Evolutionary conservation across 495 filamentous ascomycete genomes (phyloP).

Genomic region (Aspergillus taichungensis): DNA sequence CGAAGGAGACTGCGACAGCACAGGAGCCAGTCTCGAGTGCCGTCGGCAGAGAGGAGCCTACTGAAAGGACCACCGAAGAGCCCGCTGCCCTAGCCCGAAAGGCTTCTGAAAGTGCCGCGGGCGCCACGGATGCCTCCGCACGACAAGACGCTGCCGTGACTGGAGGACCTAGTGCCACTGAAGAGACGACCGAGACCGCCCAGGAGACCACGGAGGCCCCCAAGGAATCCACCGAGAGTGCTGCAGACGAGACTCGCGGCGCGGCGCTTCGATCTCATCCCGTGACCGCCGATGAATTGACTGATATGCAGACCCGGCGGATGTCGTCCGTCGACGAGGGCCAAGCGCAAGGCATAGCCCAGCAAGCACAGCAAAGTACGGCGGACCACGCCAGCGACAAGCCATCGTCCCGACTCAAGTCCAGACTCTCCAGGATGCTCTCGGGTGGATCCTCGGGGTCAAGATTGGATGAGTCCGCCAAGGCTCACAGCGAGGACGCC

Average conservation of each 20-base stretch:
- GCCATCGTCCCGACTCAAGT: conserved; percentile 10
- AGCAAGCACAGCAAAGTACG: conserved; percentile 2
- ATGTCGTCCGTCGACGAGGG: conserved; percentile 5
- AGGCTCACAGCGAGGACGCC: too few relatives aligned
- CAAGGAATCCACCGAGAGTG: conserved; percentile 1
- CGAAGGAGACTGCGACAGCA: not conserved
- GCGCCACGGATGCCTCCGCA: not conserved
- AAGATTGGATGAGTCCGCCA: too few relatives aligned
- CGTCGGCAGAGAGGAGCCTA: not conserved
- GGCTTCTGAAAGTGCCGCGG: conserved; percentile 1
- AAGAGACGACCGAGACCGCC: not conserved
- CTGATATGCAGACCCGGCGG: conserved; percentile 9
- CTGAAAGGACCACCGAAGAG: not conserved
- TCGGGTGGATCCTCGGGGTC: conserved; percentile 1
- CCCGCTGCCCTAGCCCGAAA: not conserved
- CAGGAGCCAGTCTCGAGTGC: not conserved
- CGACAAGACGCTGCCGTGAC: not conserved
- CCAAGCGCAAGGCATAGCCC: conserved; percentile 6
- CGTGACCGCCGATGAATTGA: conserved; percentile 15
- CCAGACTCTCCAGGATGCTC: conserved; percentile 19
- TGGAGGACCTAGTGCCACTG: too few relatives aligned
- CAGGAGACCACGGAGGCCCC: conserved; percentile 1
- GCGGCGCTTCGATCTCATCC: conserved; percentile 30
- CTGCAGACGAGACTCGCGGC: conserved; percentile 11
- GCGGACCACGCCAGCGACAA: not conserved